Conservation (phyloP, 225 moss, liverwort and hornwort genomes). For the Sphagnum contortum region DNA sequence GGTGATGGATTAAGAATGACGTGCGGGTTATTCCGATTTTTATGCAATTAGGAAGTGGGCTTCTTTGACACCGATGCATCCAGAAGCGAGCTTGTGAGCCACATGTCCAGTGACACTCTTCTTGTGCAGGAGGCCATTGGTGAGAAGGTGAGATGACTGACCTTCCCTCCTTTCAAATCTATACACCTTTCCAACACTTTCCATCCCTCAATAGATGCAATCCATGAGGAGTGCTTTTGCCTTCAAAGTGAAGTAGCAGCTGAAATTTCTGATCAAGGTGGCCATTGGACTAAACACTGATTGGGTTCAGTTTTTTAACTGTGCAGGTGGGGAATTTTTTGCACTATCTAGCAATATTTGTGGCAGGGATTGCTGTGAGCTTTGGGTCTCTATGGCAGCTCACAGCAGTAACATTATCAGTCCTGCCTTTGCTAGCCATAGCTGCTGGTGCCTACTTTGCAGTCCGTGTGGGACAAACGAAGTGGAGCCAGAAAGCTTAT, state of each 20-base stretch:
- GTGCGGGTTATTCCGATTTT: conserved; percentile 6
- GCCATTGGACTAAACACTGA: no score
- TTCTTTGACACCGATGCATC: conserved; percentile 77
- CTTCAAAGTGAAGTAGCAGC: no score
- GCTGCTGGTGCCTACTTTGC: conserved; percentile 81
- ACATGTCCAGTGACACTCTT: conserved; percentile 83
- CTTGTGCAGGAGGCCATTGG: conserved; percentile 91
- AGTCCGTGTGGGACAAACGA: conserved; percentile 65
- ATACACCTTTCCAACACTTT: not conserved
- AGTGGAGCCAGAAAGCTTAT: conserved; percentile 85
- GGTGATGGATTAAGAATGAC: conserved; percentile 10
- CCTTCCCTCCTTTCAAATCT: not conserved
- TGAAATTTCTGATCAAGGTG: no score
- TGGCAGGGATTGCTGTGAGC: conserved; percentile 79
- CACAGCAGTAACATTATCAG: conserved; percentile 75
- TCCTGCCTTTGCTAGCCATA: conserved; percentile 81
- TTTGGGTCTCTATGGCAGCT: conserved; percentile 88
- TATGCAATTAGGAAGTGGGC: conserved; percentile 28
- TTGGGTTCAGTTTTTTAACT: not conserved
- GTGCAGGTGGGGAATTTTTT: conserved; percentile 85
- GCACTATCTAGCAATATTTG: conserved; percentile 77
- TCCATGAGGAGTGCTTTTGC: no score
- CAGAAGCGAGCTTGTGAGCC: conserved; percentile 72
- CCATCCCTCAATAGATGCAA: not conserved
- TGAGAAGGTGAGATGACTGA: conserved; percentile 46